Conservation (phyloP, 306 rosid species). For the Sicyos edulis region DNA sequence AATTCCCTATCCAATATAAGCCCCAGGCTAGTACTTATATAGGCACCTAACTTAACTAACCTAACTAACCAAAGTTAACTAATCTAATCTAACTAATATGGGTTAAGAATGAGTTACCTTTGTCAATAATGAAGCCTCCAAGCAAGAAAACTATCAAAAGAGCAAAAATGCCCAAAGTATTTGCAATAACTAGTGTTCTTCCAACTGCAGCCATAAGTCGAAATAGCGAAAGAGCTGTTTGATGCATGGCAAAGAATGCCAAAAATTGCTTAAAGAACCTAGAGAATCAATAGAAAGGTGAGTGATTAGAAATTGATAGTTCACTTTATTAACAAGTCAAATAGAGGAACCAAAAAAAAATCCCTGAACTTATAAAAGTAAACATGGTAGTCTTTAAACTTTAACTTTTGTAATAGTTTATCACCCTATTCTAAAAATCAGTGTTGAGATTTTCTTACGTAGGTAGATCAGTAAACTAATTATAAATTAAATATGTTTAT, state of each 20-base stretch:
- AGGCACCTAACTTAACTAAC: no score
- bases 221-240: conserved; percentile 64
- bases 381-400: no score
- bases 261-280: conserved; percentile 77
- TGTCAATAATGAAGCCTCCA: conserved; percentile 82
- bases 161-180: conserved; percentile 50
- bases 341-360: background rate
- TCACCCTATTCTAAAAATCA: no score
- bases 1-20: no score
- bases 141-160: conserved; percentile 63
- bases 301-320: background rate
- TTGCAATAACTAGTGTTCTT: conserved; percentile 61
- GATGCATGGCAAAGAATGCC: conserved; percentile 78
- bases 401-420: no score
- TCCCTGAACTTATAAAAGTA: background rate
- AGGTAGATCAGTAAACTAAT: no score
- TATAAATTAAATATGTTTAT: no score
- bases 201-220: conserved; percentile 81
- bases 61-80: no score
- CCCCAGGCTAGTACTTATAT: no score
- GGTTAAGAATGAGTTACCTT: conserved; percentile 31
- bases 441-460: no score
- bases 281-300: conserved; percentile 15
- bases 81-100: no score
- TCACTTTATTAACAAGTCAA: background rate